Base-by-base conservation (phyloP, 257 asterid genomes). In the Solanum habrochaites region DNA sequence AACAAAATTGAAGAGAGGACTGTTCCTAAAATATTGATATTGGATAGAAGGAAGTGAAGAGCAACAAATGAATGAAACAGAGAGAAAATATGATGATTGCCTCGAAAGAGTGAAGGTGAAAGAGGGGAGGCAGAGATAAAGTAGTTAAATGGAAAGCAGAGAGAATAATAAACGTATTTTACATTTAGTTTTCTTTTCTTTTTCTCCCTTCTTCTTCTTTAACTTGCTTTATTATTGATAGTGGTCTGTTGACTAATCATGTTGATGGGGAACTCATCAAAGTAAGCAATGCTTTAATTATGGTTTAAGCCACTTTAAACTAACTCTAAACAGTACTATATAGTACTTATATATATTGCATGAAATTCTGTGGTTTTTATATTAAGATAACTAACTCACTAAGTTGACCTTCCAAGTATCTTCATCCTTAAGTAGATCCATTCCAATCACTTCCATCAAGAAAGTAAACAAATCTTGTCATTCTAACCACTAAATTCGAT, bases 231-330 rank as follows among this genome's bases (percentile, higher is more conserved):
- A 86, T 86, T 86, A 86, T 81, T 83, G 87, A 90, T 88, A 88
- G 88, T 91, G 91, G 89, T 83, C 72, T 85, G 56, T 86, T 88
- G 88, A 87, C 89, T 86, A 89, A 88, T 85, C 90, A 70, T 62
- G 91, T 89, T 90, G 91, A 91, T 90, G 82, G 93, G 89, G 88
- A 77, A 66, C 86, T 87, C 89, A 90, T 91, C 88, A 87, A 91
- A 91, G 90, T 90, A 88, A 84, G 74, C 89, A 88, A 89, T 83
- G 85, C 90, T 78, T 88, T 70, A 66, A 77, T n/a, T 80, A 73
- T 85, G 88, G 70, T 58, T 47, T 29, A 88, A 75, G 86, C 86
- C 90, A 87, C 80, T 87, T 60, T 87, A 77, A 5, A 82, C 37
- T 83, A 86, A 89, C 87, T 87, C 75, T 83, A 83, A 85, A 43